Evolutionary conservation across 192 early-diverging fungal species (phyloP), one percentile per base, ranked within the genome.

Genomic region (Rhizophagus prolifer): DNA sequence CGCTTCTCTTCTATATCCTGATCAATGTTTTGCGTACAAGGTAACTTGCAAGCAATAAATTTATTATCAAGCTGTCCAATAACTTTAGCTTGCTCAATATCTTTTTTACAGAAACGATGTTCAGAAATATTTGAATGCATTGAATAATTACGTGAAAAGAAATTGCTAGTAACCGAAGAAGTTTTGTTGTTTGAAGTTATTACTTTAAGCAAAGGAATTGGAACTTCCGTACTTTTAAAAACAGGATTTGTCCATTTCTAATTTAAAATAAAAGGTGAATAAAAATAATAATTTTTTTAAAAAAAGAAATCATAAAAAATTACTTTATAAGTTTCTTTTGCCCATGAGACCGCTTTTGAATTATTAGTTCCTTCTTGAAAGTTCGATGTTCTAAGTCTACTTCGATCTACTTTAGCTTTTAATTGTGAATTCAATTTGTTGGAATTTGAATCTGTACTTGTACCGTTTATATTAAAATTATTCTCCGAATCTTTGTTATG

Each of bases 1-100:
- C 74, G 23, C 12, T 21, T 16, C 9, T 66, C 54, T 3, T 26
- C 26, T 46, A 9, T 26, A 23, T 10, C 31, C 38, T 13, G 21
- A 5, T 26, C 76, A 8, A 54, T 50, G 9, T 44, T 9, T 19
- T 46, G 69, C 9, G 7, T 7, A 38, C 26, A 31, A 25, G 75
- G 28, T 47, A 89, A 70, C 12, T 64, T 68, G 50, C 85, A 85
- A 1, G 84, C 77, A 44, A 94, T 91, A 68, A 91, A 94, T 75
- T 93, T 92, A 30, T 61, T 26, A 77, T 94, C 92, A 23, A 92
- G 72, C 80, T 94, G 93, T 0, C 84, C 84, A 54, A 94, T 79
- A 8, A 91, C 87, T 38, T 73, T 30, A 0, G 88, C 80, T 0
- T 65, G 61, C 38, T 78, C 59, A 2, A 92, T 62, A 66, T 83